A percentile compares a stretch with the other conserved stretches of the same genome.
Evolutionary conservation across 139 green algal species (phyloP).

Genomic region (Tetraselmis striata): DNA sequence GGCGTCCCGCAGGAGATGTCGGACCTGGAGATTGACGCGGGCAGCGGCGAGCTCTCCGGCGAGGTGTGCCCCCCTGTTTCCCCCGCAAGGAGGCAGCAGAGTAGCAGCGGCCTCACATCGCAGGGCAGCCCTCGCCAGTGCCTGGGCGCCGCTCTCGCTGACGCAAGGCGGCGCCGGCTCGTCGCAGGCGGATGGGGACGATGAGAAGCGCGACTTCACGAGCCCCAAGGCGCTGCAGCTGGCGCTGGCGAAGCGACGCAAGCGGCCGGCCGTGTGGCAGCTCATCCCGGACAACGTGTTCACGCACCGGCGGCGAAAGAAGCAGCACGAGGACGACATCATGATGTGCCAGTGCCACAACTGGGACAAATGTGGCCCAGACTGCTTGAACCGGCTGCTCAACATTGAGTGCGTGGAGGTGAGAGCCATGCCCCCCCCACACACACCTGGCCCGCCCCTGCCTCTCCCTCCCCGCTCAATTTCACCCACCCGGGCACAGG

Average conservation of each 20-base stretch:
- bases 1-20: constrained; percentile 71
- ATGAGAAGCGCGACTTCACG: background rate
- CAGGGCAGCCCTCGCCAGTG: background rate
- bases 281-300: constrained; percentile 71
- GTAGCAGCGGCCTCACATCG: background rate
- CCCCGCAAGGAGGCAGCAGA: background rate
- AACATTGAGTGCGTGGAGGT: constrained; percentile 85
- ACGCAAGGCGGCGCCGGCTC: background rate
- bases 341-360: constrained; percentile 86
- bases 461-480: too few species aligned
- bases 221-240: background rate
- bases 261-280: constrained; percentile 74
- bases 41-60: background rate
- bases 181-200: background rate
- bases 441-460: background rate
- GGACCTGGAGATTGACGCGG: constrained; percentile 74
- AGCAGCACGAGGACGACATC: constrained; percentile 84
- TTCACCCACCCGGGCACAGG: background rate
- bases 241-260: constrained; percentile 3
- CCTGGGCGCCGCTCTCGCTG: background rate
- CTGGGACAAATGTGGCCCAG: constrained; percentile 56
- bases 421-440: constrained; percentile 12
- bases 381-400: constrained; percentile 94
- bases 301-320: constrained; percentile 64
- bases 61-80: background rate